Percentiles rank a stretch among this genome's conserved stretches.
phyloP scores from a whole-genome alignment of 345 rosid genomes.

The Clarkia xantiana region DNA sequence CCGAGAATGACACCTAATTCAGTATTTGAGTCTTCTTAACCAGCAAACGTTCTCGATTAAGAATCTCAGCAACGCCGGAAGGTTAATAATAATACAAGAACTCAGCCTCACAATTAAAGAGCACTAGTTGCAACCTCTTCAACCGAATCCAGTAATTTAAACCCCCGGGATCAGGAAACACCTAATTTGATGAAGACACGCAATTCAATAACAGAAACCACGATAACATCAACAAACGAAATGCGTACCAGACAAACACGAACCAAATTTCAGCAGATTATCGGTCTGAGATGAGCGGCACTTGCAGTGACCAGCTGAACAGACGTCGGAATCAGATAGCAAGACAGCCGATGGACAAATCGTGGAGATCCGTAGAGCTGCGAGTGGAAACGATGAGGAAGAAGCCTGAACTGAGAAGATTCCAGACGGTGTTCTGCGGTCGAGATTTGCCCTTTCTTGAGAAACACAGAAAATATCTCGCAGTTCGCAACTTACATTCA shows the following conservation, averaged over 20 bases:
- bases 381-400: not conserved
- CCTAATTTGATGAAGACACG: not conserved
- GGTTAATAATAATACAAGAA: not conserved
- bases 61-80: too few species aligned
- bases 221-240: too few species aligned
- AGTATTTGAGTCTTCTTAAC: not conserved
- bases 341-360: too few species aligned
- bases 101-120: constrained; percentile 16
- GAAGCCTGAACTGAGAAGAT: not conserved
- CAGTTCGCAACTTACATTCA: too few species aligned
- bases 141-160: constrained; percentile 14
- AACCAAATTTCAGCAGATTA: too few species aligned
- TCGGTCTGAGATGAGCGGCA: too few species aligned
- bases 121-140: constrained; percentile 11
- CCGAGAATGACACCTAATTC: not conserved
- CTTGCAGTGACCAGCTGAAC: too few species aligned
- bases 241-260: too few species aligned
- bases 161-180: not conserved
- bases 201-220: not conserved
- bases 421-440: not conserved
- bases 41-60: not conserved
- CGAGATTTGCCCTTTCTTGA: not conserved
- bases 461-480: too few species aligned
- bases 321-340: too few species aligned
- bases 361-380: not conserved